Conservation (phyloP, 176 grass and related monocot species). For the Cymbopogon citratus region DNA sequence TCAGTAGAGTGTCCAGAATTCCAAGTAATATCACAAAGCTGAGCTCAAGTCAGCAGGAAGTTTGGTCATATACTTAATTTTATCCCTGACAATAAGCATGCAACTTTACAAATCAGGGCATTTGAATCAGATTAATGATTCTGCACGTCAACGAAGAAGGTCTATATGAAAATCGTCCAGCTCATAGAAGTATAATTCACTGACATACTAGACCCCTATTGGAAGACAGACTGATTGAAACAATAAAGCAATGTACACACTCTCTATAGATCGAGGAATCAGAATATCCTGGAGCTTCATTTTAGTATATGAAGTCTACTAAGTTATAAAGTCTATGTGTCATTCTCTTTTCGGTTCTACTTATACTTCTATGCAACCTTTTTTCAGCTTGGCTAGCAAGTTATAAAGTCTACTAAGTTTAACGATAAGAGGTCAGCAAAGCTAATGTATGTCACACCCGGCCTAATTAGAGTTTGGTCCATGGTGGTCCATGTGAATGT, state of each 20-base stretch:
- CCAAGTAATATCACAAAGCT: slow-evolving; percentile 1
- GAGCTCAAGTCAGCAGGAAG: neutral
- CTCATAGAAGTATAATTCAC: neutral
- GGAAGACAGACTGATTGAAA: neutral
- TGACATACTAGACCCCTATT: neutral
- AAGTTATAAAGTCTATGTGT: no score
- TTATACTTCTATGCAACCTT: neutral
- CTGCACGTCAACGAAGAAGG: neutral
- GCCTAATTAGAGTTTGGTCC: no score
- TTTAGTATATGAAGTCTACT: no score
- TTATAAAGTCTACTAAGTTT: neutral
- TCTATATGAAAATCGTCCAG: neutral
- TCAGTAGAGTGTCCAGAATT: slow-evolving; percentile 6
- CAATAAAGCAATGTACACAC: neutral
- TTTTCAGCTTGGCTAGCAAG: neutral
- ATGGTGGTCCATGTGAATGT: no score
- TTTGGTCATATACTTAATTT: neutral
- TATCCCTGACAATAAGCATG: neutral
- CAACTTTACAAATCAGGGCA: neutral
- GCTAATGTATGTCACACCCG: no score
- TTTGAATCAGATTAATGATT: neutral
- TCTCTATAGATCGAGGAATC: neutral
- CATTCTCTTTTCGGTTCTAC: no score
- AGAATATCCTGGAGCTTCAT: neutral
- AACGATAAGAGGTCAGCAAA: no score